Percentiles rank a stretch among this genome's conserved stretches.
These are phyloP conservation scores for Eucalyptus curtisii DNA, from an alignment of 345 rosid genomes.

Conservation along the genomic window DNA sequence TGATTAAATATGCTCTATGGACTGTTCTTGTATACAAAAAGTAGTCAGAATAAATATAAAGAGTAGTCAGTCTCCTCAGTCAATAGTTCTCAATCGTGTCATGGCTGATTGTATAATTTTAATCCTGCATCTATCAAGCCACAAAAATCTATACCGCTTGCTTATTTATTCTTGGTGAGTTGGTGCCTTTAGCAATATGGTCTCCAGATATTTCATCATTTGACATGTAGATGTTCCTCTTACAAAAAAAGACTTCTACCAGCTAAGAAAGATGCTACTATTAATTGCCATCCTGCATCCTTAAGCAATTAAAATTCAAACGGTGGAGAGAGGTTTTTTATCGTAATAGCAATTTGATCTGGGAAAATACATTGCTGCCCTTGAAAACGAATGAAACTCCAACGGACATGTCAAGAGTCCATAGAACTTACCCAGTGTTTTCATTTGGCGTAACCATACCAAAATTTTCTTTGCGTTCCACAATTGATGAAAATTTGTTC, in stretches of 20 bases:
- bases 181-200: neutral
- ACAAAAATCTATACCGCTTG: neutral
- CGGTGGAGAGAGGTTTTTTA: neutral
- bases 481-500: conserved; percentile 25
- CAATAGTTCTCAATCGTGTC: neutral
- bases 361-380: neutral
- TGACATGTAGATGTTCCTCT: neutral
- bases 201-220: neutral
- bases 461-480: conserved; percentile 22
- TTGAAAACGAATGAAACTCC: neutral
- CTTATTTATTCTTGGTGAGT: neutral
- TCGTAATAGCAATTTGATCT: neutral
- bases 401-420: neutral
- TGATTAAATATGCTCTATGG: neutral
- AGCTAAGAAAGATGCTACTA: neutral
- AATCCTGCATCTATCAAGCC: neutral
- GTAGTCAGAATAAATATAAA: neutral
- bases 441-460: neutral
- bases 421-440: conserved; percentile 20
- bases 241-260: neutral
- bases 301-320: neutral
- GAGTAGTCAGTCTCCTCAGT: neutral
- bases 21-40: neutral
- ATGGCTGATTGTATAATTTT: neutral
- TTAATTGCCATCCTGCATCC: neutral